Evolutionary conservation across 352 stramenopile species (phyloP).

Genomic region (Thalassiosira delicatula): DNA sequence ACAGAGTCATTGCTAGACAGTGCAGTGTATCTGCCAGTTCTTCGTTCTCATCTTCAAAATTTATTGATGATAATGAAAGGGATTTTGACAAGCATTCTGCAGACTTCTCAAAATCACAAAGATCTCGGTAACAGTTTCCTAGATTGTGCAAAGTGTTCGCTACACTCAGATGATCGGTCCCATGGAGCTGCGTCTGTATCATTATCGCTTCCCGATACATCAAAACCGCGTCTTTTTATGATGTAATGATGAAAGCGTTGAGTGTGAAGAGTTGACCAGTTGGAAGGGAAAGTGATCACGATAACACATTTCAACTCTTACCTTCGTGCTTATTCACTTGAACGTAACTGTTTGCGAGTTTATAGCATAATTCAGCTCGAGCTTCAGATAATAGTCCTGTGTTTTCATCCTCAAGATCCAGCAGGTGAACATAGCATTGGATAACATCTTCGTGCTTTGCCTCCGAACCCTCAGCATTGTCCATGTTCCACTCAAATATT

Average conservation of each 20-base stretch:
- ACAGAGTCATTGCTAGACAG: constrained; percentile 62
- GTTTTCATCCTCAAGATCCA: constrained; percentile 65
- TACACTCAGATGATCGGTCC: constrained; percentile 68
- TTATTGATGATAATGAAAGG: constrained; percentile 48
- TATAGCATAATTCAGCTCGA: constrained; percentile 66
- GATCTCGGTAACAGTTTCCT: constrained; percentile 69
- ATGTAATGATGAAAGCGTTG: constrained; percentile 14
- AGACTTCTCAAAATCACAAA: constrained; percentile 66
- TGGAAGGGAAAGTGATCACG: background rate
- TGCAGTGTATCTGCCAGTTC: constrained; percentile 69
- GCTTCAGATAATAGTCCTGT: constrained; percentile 60
- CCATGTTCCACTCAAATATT: constrained; percentile 72
- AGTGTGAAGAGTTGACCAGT: background rate
- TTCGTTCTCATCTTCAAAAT: constrained; percentile 66
- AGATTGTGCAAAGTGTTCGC: constrained; percentile 77
- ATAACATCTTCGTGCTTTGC: constrained; percentile 56
- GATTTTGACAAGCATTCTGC: constrained; percentile 65
- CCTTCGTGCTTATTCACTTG: constrained; percentile 60
- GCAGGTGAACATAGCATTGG: constrained; percentile 63
- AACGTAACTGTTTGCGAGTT: constrained; percentile 70
- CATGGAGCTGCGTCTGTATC: constrained; percentile 70
- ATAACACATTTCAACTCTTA: constrained; percentile 19
- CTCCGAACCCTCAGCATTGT: constrained; percentile 36
- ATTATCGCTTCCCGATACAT: constrained; percentile 75
- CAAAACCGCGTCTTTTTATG: constrained; percentile 54